Percentiles rank a stretch among this genome's conserved stretches.
These are phyloP conservation scores for Acidiella bohemica DNA, from an alignment of 495 filamentous ascomycete species.

Conservation along the genomic window DNA sequence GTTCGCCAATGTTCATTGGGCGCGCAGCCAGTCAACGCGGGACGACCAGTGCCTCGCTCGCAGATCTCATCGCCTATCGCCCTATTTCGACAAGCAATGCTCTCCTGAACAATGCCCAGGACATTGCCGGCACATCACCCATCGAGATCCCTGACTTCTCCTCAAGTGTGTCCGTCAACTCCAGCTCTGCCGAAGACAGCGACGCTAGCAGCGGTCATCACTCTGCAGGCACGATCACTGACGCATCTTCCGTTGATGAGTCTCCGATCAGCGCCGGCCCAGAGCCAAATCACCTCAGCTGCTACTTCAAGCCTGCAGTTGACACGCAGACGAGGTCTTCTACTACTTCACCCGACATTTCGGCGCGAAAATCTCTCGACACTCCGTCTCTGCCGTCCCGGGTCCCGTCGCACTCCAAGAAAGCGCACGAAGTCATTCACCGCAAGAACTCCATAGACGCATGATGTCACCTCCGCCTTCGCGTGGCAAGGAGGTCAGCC, in stretches of 20 bases:
- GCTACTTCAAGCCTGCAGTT: constrained; percentile 53
- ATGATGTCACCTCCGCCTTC: constrained; percentile 34
- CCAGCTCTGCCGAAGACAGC: constrained; percentile 28
- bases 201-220: constrained; percentile 26
- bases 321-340: constrained; percentile 27
- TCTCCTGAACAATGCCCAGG: constrained; percentile 85
- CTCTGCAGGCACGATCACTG: constrained; percentile 55
- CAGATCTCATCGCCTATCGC: no score
- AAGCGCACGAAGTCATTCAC: constrained; percentile 50
- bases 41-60: no score
- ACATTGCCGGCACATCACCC: constrained; percentile 28
- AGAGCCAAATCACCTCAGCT: constrained; percentile 65
- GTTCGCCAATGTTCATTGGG: constrained; percentile 9
- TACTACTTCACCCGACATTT: constrained; percentile 9
- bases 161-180: constrained; percentile 43
- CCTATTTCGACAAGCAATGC: constrained; percentile 76
- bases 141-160: constrained; percentile 29
- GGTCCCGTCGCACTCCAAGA: constrained; percentile 73
- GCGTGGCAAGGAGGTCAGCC: no score
- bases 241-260: constrained; percentile 50
- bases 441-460: constrained; percentile 51
- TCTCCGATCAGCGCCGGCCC: constrained; percentile 38
- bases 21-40: constrained; percentile 18
- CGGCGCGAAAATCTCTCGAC: constrained; percentile 17
- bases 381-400: constrained; percentile 59